Evolutionary conservation across 106 monocot genomes (phyloP), one percentile per base, ranked within the genome.

Genomic region (Acanthochlamys bracteata): DNA sequence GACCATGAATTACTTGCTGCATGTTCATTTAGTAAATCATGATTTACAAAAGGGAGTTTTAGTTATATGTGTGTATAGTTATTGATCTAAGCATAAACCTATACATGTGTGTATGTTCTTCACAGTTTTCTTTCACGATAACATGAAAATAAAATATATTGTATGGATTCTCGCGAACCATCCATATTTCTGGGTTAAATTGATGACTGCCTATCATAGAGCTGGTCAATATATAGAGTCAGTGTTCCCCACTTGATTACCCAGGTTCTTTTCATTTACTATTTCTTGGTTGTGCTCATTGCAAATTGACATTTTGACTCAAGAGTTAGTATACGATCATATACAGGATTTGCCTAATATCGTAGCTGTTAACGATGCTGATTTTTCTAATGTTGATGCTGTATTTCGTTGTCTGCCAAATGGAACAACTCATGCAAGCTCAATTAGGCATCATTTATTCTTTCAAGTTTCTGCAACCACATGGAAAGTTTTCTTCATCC

Each of bases 371-470:
- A 81, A 83, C 70, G 98, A 99, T 81, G 92, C 98, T 25, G 86
- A 99, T 78, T 99, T 99, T 79, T 92, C 98, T 58, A 57, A 81
- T 39, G 75, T 89, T 4, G 98, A 88, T 99, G 98, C 98, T 67
- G 85, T 89, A 13, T 99, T 99, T 82, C 92, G 98, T 72, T 99
- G 98, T 77, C 81, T 99, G 83, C 98, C 98, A 51, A 88, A 99
- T 89, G 98, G 89, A 73, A 99, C 98, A 26, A 99, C 98, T 52
- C 98, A 99, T 85, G 98, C 92, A 53, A 51, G 55, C 8, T 45
- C 26, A 49, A 49, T 33, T 33, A 33, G 33, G n/a, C n/a, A n/a
- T n/a, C 7, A 13, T 43, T 43, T 13, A 49, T 49, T 17, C 49
- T 49, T 3, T 17, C 2, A 49, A 10, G 49, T 3, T 14, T 33